These are phyloP conservation scores for Plasmodium coatneyi DNA, from an alignment of 169 alveolate genomes.

Conservation along the genomic window DNA sequence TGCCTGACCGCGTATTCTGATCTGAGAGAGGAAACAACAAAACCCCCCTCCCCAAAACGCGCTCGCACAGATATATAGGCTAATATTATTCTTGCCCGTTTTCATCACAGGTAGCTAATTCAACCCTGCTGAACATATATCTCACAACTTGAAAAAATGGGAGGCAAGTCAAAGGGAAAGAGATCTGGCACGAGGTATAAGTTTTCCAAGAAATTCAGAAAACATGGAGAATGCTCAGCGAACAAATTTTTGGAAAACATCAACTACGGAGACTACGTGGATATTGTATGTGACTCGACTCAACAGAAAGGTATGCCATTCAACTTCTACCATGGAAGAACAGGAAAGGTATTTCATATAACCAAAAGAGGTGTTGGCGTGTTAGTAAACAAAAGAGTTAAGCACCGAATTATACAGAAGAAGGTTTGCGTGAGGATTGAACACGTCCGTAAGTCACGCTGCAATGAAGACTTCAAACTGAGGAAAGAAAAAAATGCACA, in stretches of 20 bases:
- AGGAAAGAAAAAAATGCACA: conserved; percentile 94
- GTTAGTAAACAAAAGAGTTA: conserved; percentile 96
- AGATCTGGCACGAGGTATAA: conserved; percentile 98
- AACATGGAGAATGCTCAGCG: conserved; percentile 96
- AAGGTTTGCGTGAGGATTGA: conserved; percentile 98
- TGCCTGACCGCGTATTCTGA: too few species aligned
- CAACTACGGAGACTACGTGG: conserved; percentile 98
- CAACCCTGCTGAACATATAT: not conserved
- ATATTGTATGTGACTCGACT: conserved; percentile 97
- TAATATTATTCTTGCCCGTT: not conserved
- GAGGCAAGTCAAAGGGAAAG: conserved; percentile 93
- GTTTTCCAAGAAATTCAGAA: conserved; percentile 96
- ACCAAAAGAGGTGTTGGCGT: conserved; percentile 97
- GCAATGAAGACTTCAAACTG: conserved; percentile 96
- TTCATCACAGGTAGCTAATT: not conserved
- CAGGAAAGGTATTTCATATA: conserved; percentile 98
- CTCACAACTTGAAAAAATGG: conserved; percentile 26
- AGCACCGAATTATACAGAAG: conserved; percentile 96
- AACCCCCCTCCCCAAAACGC: not conserved
- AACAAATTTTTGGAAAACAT: conserved; percentile 92
- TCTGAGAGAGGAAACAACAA: not conserved
- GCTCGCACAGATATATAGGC: not conserved
- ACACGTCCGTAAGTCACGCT: conserved; percentile 96
- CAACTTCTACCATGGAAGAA: conserved; percentile 98
- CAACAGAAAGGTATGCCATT: conserved; percentile 99